These are phyloP conservation scores for Artemisia argyi DNA, from an alignment of 129 eudicot species.

Conservation along the genomic window DNA sequence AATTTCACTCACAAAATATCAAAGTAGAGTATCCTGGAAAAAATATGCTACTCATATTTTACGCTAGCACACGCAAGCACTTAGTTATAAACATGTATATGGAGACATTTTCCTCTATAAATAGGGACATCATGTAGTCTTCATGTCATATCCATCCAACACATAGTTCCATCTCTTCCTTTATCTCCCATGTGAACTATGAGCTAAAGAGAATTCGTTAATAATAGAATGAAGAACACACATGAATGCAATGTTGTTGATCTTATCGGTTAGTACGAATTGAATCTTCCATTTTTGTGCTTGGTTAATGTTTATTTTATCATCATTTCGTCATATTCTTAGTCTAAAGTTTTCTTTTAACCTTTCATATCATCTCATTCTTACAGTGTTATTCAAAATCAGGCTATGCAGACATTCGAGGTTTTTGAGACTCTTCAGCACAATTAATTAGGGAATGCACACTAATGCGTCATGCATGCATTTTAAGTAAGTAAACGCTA, in stretches of 20 bases:
- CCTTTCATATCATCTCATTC: too few relatives aligned
- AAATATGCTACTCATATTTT: too few relatives aligned
- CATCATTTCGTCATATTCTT: too few relatives aligned
- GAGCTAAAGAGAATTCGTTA: neutral
- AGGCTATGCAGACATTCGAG: too few relatives aligned
- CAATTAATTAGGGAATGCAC: too few relatives aligned
- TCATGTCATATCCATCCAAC: slow-evolving; percentile 9
- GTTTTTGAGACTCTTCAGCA: too few relatives aligned
- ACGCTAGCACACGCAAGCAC: too few relatives aligned
- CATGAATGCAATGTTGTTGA: neutral
- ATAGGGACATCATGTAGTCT: slow-evolving; percentile 19
- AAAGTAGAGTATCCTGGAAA: too few relatives aligned
- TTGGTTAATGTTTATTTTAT: neutral
- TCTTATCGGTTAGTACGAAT: neutral
- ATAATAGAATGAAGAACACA: neutral
- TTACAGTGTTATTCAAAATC: too few relatives aligned
- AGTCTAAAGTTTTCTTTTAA: neutral
- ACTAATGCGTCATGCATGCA: too few relatives aligned
- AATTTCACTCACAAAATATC: too few relatives aligned
- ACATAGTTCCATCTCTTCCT: slow-evolving; percentile 13
- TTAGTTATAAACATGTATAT: neutral
- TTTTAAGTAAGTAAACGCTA: too few relatives aligned
- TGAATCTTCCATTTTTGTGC: neutral
- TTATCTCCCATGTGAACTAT: slow-evolving; percentile 6
- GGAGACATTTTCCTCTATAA: slow-evolving; percentile 21